A percentile compares a stretch with the other conserved stretches of the same genome.
These are phyloP conservation scores for Phylloporus sp. DNA, from an alignment of 768 basidiomycete species.

Conservation along the genomic window DNA sequence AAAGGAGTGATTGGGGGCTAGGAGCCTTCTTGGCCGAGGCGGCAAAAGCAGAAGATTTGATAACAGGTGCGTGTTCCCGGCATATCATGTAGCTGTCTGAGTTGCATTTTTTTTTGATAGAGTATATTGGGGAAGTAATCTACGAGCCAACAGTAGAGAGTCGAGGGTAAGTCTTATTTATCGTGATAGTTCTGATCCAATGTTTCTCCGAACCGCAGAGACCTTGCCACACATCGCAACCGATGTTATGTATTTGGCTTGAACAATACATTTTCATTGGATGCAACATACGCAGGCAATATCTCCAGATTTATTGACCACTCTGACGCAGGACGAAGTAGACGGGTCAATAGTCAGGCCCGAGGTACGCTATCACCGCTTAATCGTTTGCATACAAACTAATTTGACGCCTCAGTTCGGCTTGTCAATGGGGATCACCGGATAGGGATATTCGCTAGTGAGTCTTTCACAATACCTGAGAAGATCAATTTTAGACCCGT, in stretches of 20 bases:
- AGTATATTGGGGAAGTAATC: constrained; percentile 64
- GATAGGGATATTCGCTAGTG: constrained; percentile 47
- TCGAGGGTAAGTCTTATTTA: constrained; percentile 41
- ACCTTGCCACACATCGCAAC: constrained; percentile 41
- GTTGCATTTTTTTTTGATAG: constrained; percentile 30
- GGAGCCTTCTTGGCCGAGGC: constrained; percentile 50
- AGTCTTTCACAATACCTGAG: background rate
- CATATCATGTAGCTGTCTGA: background rate
- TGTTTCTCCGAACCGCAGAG: constrained; percentile 26
- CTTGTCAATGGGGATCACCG: constrained; percentile 64
- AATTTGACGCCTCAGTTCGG: constrained; percentile 34
- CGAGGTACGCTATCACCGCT: constrained; percentile 34
- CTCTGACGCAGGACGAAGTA: constrained; percentile 17
- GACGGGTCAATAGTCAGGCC: constrained; percentile 41
- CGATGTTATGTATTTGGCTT: constrained; percentile 63
- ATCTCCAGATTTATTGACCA: constrained; percentile 70
- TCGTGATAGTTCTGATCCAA: background rate
- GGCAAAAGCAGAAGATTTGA: constrained; percentile 41
- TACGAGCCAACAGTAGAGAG: constrained; percentile 44
- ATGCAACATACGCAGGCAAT: constrained; percentile 54
- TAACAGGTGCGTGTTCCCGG: constrained; percentile 33
- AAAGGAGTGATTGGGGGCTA: constrained; percentile 44
- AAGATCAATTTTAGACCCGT: background rate
- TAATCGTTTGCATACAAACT: background rate
- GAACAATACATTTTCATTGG: constrained; percentile 44